Percentiles rank a stretch among this genome's conserved stretches.
Evolutionary conservation across 192 early-diverging fungal genomes (phyloP).

Genomic region (Coemansia sp.): DNA sequence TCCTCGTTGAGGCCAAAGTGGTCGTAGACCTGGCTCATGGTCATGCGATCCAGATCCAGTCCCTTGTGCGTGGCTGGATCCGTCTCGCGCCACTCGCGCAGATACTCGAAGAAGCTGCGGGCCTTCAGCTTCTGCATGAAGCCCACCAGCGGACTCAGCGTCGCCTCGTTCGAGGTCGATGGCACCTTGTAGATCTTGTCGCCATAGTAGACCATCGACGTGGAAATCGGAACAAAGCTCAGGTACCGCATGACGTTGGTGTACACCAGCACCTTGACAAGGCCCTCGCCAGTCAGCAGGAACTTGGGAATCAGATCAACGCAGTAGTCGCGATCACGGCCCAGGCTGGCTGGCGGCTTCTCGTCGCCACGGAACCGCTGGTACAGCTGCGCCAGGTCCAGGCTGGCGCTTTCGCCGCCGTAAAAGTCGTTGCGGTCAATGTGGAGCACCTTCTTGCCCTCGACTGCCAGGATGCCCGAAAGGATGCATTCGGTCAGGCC

Average conservation of each 20-base stretch:
- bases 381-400: constrained; percentile 94
- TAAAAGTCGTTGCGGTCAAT: constrained; percentile 97
- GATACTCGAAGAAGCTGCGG: constrained; percentile 94
- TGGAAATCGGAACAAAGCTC: constrained; percentile 94
- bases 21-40: constrained; percentile 85
- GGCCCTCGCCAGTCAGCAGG: constrained; percentile 98
- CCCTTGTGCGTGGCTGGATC: constrained; percentile 84
- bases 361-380: constrained; percentile 64
- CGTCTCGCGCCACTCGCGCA: constrained; percentile 85
- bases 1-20: constrained; percentile 90
- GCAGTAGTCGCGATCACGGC: constrained; percentile 88
- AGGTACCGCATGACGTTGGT: constrained; percentile 98
- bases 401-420: constrained; percentile 91
- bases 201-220: constrained; percentile 89
- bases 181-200: constrained; percentile 96
- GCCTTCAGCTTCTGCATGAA: constrained; percentile 91
- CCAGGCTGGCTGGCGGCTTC: constrained; percentile 57
- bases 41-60: constrained; percentile 70
- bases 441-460: constrained; percentile 91
- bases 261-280: constrained; percentile 95
- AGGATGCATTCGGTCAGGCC: constrained; percentile 90
- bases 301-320: constrained; percentile 99
- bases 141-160: constrained; percentile 84
- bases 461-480: constrained; percentile 82
- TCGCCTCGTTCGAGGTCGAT: constrained; percentile 81